Percentiles rank a stretch among this genome's conserved stretches.
Conservation (phyloP, 2,329 filamentous ascomycete genomes). For the Dactylellina haptotyla region DNA sequence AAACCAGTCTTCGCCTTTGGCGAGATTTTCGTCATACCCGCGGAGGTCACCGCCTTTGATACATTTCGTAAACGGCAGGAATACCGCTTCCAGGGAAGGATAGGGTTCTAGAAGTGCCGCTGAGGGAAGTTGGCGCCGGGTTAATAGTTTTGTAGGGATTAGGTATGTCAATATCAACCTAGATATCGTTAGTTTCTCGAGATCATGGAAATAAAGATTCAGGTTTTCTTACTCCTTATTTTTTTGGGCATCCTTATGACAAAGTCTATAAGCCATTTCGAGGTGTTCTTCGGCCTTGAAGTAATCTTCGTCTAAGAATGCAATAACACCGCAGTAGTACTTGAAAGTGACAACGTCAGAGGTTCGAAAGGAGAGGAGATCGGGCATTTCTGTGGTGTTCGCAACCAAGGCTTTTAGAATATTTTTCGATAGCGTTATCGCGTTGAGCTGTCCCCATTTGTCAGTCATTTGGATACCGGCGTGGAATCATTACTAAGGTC, state of each 20-base stretch:
- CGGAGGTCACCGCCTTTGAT: slow-evolving; percentile 85
- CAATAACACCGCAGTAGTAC: slow-evolving; percentile 93
- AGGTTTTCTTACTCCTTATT: slow-evolving; percentile 78
- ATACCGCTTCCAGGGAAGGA: slow-evolving; percentile 79
- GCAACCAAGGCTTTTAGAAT: slow-evolving; percentile 85
- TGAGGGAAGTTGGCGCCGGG: slow-evolving; percentile 83
- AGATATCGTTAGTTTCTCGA: slow-evolving; percentile 10
- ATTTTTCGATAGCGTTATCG: slow-evolving; percentile 87
- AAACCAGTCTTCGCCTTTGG: slow-evolving; percentile 87
- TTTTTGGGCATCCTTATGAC: slow-evolving; percentile 74
- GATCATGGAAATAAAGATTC: not conserved
- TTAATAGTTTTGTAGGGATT: slow-evolving; percentile 91
- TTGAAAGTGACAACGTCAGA: slow-evolving; percentile 94
- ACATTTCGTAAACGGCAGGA: slow-evolving; percentile 78
- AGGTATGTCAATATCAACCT: slow-evolving; percentile 93
- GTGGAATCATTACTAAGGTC: not conserved
- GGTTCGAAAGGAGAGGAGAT: slow-evolving; percentile 80
- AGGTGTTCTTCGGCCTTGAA: slow-evolving; percentile 81
- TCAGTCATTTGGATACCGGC: not conserved
- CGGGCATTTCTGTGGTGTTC: slow-evolving; percentile 80
- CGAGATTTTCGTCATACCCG: slow-evolving; percentile 83
- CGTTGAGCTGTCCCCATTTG: slow-evolving; percentile 71
- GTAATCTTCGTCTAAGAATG: slow-evolving; percentile 95
- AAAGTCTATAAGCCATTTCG: slow-evolving; percentile 81
- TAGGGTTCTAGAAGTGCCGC: slow-evolving; percentile 76